Percentiles rank a stretch among this genome's conserved stretches.
These are phyloP conservation scores for Starmerella vitae DNA, from an alignment of 805 yeast genomes.

Conservation along the genomic window DNA sequence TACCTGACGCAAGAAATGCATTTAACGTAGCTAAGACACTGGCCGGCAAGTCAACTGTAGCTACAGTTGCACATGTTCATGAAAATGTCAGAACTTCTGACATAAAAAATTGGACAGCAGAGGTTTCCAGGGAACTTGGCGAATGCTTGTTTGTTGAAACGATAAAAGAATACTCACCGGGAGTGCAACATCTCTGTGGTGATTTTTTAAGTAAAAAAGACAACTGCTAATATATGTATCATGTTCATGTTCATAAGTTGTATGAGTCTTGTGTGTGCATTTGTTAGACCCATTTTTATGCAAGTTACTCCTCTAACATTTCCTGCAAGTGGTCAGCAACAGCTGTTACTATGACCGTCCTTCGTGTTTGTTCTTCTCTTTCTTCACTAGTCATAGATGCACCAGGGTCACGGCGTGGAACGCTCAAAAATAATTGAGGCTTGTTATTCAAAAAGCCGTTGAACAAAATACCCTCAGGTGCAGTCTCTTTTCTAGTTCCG, in stretches of 20 bases:
- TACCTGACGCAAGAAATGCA: conserved; percentile 55
- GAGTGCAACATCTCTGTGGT: conserved; percentile 62
- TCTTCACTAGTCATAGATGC: conserved; percentile 6
- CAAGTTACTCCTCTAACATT: no score
- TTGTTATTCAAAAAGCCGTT: conserved; percentile 13
- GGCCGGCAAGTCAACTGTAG: conserved; percentile 6
- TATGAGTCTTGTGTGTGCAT: no score
- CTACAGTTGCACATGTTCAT: conserved; percentile 43
- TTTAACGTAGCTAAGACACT: conserved; percentile 38
- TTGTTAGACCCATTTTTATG: no score
- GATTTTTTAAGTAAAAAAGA: conserved; percentile 26
- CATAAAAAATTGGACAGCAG: conserved; percentile 27
- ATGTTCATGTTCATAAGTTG: no score
- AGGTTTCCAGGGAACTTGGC: conserved; percentile 20
- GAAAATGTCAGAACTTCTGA: conserved; percentile 48
- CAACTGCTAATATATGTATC: not conserved
- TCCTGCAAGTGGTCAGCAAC: conserved; percentile 19
- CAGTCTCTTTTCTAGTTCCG: conserved; percentile 11
- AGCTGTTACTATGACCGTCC: conserved; percentile 22
- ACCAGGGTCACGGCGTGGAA: conserved; percentile 4
- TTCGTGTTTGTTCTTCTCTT: conserved; percentile 20
- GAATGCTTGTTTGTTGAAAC: conserved; percentile 37
- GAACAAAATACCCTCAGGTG: conserved; percentile 21
- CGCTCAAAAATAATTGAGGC: conserved; percentile 16
- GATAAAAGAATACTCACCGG: conserved; percentile 81